Evolutionary conservation across 345 rosid genomes (phyloP), one percentile per base, ranked within the genome.

Genomic region (Psidium guajava): DNA sequence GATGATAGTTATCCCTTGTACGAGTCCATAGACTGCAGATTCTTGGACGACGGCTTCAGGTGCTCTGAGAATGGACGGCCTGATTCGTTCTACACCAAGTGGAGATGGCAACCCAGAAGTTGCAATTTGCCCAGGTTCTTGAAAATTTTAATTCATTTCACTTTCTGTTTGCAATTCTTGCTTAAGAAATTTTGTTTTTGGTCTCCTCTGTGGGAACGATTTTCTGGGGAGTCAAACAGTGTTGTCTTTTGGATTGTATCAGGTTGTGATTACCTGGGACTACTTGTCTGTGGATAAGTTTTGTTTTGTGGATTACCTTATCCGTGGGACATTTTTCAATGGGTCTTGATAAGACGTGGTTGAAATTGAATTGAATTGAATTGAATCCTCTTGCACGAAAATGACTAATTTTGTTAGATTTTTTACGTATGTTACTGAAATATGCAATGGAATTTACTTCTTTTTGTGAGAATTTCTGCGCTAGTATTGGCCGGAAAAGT

Each of bases 31-130:
- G 96, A 93, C 89, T 97, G 99, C 86, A 84, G 86, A 84, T 95
- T 97, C 89, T 87, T 97, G 85, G 99, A 97, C 84, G 88, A 87
- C 11, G 98, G 99, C 14, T 97, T 97, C 81, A 89, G 95, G 91
- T 97, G 98, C 87, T 88, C 85, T 50, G 98, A 97, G 87, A 94
- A 94, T 86, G 99, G 99, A 3, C 89, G 99, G 88, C 95, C 94
- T 85, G 99, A 97, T 90, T 87, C 89, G 87, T 91, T 93, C 91
- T 95, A 92, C 88, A 91, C 94, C 54, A 94, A 95, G 87, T 97
- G 99, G 99, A 92, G 98, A 93, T 97, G 99, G 99, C 99, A 95
- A 89, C 99, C 99, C 47, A 93, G 82, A 54, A 88, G 84, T 54
- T 97, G 99, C 87, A 87, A 93, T 87, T 90, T 95, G 89, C 98